Evolutionary conservation across 352 stramenopile species (phyloP), one percentile per base, ranked within the genome.

Genomic region (Phytophthora tubulina): DNA sequence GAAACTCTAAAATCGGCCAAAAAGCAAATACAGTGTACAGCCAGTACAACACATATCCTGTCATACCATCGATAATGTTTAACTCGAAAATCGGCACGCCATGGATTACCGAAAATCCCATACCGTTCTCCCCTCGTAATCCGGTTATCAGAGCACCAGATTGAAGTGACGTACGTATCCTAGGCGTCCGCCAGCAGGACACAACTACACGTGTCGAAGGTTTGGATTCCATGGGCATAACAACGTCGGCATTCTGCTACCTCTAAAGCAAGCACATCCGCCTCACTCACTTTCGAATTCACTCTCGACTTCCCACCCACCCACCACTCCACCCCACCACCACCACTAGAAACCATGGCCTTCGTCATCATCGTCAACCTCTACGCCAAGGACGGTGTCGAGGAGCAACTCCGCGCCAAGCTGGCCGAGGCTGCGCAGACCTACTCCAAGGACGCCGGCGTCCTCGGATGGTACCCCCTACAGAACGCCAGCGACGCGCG

Each of bases 311-410:
- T 56, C 41, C 54, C 30, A 65, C 60, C 27, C 44, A 53, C 36
- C 41, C 21, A 27, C 21, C 41, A 46, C 41, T 15, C 41, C 46
- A 58, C 48, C 39, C n/a, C 33, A 36, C 32, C n/a, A 30, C 31
- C 27, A 32, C 51, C 42, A 36, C 38, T 44, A 59, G 13, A 17
- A 64, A 70, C 36, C 36, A 74, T 74, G 67, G 52, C 39, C 51
- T 69, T 70, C 67, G 70, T 52, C 27, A 45, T 74, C 49, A 45
- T 70, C 38, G 53, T 65, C 53, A 69, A 54, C 59, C 46, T 74
- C 52, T 49, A 70, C 44, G 67, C 60, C 45, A 70, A 74, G 45
- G 52, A 74, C 31, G 59, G 53, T 45, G 67, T 70, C 32, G 67
- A 74, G 50, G 59, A 74, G n/a, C 58, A 70, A 17, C 30, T 70